These are phyloP conservation scores for Anacardium occidentale DNA, from an alignment of 345 rosid genomes.

Conservation along the genomic window DNA sequence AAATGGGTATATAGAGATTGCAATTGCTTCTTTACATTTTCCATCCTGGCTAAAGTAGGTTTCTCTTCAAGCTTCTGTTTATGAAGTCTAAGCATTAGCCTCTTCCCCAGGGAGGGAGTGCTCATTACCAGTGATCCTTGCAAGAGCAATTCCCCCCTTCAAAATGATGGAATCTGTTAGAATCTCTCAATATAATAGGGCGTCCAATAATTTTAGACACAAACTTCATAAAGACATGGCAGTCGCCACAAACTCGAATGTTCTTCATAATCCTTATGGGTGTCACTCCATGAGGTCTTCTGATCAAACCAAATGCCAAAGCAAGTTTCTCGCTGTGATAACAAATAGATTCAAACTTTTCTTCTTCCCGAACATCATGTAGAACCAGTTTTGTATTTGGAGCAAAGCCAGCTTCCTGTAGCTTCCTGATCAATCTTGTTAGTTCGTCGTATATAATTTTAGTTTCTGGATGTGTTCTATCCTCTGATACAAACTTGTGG, in stretches of 20 bases:
- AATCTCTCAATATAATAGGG: slow-evolving; percentile 49
- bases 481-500: slow-evolving; percentile 59
- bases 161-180: slow-evolving; percentile 65
- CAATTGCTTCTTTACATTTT: not conserved
- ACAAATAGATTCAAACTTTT: slow-evolving; percentile 49
- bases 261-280: slow-evolving; percentile 62
- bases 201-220: slow-evolving; percentile 39
- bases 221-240: slow-evolving; percentile 60
- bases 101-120: not conserved
- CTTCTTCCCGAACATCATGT: slow-evolving; percentile 51
- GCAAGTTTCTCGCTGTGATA: slow-evolving; percentile 69
- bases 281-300: slow-evolving; percentile 31
- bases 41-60: not conserved
- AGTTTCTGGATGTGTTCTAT: slow-evolving; percentile 51
- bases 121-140: slow-evolving; percentile 48
- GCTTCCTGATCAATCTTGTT: slow-evolving; percentile 34
- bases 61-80: not conserved
- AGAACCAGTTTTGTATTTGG: slow-evolving; percentile 46
- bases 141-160: slow-evolving; percentile 58
- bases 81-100: not conserved
- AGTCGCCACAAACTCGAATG: slow-evolving; percentile 59
- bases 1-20: not conserved
- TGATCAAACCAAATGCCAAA: slow-evolving; percentile 52
- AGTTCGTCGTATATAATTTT: slow-evolving; percentile 43
- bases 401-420: slow-evolving; percentile 45